Evolutionary conservation across 2,329 filamentous ascomycete species (phyloP), one percentile per base, ranked within the genome.

Genomic region (Bipolaris zeicola): DNA sequence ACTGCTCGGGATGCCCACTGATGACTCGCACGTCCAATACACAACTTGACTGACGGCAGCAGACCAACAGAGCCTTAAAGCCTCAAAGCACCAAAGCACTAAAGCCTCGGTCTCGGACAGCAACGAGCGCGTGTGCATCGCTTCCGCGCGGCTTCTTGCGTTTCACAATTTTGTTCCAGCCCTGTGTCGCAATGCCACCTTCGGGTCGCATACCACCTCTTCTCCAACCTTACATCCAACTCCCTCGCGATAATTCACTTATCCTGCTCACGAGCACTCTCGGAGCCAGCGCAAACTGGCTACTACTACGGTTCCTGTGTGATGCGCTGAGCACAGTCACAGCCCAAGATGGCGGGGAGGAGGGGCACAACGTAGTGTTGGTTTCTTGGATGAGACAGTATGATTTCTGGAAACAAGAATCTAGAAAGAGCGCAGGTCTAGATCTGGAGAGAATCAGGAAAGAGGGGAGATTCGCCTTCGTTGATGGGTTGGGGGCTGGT

Each of bases 341-440:
- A 33, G 50, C 43, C 6, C 60, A 70, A 28, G 69, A 77, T 66
- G 70, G 63, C 3, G 68, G 70, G 61, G 64, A 51, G 31, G 63
- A 67, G 14, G 66, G 60, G 5, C 63, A 64, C 8, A 74, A 73
- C 16, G 76, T 97, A 0, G 81, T 96, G 3, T 80, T 97, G 3
- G 87, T 95, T 55, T 96, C 90, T 78, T 96, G 95, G 77, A 79
- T 96, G 76, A 84, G 91, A 58, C 89, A 94, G 67, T 85, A 83
- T 61, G 79, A 84, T 1, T 96, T 96, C 71, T 97, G 92, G 92
- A 87, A 81, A 60, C 85, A 88, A 3, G 88, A 90, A 47, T 83
- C 83, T 2, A 83, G 85, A 50, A 88, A 88, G 74, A 76, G 92
- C 69, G 89, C 63, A 84, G 90, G 90, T 2, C 70, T 95, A 46